phyloP scores from a whole-genome alignment of 345 rosid species.

The Citrus cavaleriei region DNA sequence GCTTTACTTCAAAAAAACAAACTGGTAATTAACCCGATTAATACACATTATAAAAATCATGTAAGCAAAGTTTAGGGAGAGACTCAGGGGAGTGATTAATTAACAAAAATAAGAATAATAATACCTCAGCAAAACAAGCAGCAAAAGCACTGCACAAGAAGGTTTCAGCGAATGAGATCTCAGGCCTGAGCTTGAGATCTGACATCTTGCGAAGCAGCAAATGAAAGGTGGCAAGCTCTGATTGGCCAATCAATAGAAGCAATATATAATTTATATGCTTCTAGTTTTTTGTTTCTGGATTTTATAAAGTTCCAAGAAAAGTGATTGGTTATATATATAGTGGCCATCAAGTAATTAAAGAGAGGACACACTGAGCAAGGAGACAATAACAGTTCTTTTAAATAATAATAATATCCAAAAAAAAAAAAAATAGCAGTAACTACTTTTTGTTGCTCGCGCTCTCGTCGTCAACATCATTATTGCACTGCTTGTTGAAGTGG shows the following conservation, averaged over 20 bases:
- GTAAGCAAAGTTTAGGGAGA: neutral
- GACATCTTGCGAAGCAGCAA: conserved; percentile 33
- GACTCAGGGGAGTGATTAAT: too few species aligned
- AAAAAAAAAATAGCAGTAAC: too few species aligned
- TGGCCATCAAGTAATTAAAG: neutral
- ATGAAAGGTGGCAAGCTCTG: conserved; percentile 26
- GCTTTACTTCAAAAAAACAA: neutral
- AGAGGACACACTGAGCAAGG: neutral
- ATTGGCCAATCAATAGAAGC: conserved; percentile 12
- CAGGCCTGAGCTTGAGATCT: conserved; percentile 55
- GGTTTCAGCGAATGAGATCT: conserved; percentile 77
- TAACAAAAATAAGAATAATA: neutral
- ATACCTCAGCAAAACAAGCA: conserved; percentile 98
- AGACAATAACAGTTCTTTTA: neutral
- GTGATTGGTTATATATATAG: too few species aligned
- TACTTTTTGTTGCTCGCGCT: too few species aligned
- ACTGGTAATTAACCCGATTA: neutral
- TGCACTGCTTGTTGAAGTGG: neutral
- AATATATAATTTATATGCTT: neutral
- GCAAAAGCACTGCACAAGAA: conserved; percentile 95
- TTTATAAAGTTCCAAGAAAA: neutral
- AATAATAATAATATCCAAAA: too few species aligned
- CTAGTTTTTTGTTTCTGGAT: neutral
- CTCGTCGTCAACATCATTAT: neutral
- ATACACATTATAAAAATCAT: neutral